A percentile compares a stretch with the other conserved stretches of the same genome.
Conservation (phyloP, 306 rosid species). For the Quercus alba region DNA sequence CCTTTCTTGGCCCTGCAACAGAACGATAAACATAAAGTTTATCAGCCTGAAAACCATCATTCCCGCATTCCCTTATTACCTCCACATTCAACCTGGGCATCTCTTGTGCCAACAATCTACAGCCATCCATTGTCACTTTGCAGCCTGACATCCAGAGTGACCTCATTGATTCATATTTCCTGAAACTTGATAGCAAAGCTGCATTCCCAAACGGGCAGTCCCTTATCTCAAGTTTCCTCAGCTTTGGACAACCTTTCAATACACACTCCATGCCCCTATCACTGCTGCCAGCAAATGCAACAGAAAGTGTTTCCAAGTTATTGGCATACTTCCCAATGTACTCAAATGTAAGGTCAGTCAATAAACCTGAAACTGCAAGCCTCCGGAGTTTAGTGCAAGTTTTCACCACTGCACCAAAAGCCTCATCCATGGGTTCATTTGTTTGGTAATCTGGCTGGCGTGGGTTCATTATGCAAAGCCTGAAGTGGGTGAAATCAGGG, state of each 20-base stretch:
- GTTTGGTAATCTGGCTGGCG: slow-evolving; percentile 61
- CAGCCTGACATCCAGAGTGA: slow-evolving; percentile 92
- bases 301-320: slow-evolving; percentile 76
- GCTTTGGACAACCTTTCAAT: slow-evolving; percentile 70
- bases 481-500: slow-evolving; percentile 79
- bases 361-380: slow-evolving; percentile 66
- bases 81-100: slow-evolving; percentile 84
- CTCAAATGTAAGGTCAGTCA: slow-evolving; percentile 77
- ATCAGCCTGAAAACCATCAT: slow-evolving; percentile 40
- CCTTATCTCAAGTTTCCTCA: slow-evolving; percentile 79
- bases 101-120: slow-evolving; percentile 50
- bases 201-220: slow-evolving; percentile 82
- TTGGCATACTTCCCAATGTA: slow-evolving; percentile 71
- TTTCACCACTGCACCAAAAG: slow-evolving; percentile 79
- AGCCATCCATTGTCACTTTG: slow-evolving; percentile 58
- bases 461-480: slow-evolving; percentile 81
- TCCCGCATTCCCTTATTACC: slow-evolving; percentile 61
- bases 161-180: slow-evolving; percentile 74
- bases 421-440: slow-evolving; percentile 71
- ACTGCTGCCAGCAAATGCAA: slow-evolving; percentile 78
- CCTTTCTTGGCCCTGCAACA: slow-evolving; percentile 78
- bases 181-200: slow-evolving; percentile 57
- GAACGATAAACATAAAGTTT: slow-evolving; percentile 77
- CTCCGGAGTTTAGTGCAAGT: slow-evolving; percentile 77
- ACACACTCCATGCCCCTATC: slow-evolving; percentile 83